Evolutionary conservation across 1,139 yeast species (phyloP).

Genomic region (Diutina scorzettiae): DNA sequence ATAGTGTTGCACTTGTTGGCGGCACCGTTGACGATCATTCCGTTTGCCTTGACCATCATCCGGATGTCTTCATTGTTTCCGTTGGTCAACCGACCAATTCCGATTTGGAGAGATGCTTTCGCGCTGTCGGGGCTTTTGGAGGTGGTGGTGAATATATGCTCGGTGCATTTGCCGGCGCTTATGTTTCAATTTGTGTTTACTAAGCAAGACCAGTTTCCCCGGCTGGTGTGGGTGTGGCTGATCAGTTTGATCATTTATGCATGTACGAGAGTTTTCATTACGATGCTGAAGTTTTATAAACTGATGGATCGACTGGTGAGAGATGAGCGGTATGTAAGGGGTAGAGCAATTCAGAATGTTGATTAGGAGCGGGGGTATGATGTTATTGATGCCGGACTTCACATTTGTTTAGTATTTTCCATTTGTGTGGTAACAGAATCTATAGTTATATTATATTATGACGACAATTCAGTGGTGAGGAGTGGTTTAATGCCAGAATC

Average conservation of each 20-base stretch:
- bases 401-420: too few species aligned
- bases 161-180: constrained; percentile 1
- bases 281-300: not conserved
- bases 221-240: not conserved
- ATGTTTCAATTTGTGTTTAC: not conserved
- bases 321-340: constrained; percentile 49
- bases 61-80: not conserved
- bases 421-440: too few species aligned
- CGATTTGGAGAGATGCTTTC: not conserved
- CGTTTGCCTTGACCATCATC: not conserved
- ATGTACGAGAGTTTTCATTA: not conserved
- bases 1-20: constrained; percentile 8
- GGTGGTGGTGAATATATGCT: not conserved
- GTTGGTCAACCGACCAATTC: not conserved
- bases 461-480: too few species aligned
- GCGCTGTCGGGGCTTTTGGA: not conserved
- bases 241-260: not conserved
- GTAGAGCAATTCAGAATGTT: constrained; percentile 48
- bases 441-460: too few species aligned
- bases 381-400: too few species aligned
- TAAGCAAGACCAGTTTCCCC: not conserved
- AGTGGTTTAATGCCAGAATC: too few species aligned
- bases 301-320: constrained; percentile 35
- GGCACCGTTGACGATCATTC: constrained; percentile 8
- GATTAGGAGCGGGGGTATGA: too few species aligned